Evolutionary conservation across 257 asterid species (phyloP).

Genomic region (Capsicum pubescens): DNA sequence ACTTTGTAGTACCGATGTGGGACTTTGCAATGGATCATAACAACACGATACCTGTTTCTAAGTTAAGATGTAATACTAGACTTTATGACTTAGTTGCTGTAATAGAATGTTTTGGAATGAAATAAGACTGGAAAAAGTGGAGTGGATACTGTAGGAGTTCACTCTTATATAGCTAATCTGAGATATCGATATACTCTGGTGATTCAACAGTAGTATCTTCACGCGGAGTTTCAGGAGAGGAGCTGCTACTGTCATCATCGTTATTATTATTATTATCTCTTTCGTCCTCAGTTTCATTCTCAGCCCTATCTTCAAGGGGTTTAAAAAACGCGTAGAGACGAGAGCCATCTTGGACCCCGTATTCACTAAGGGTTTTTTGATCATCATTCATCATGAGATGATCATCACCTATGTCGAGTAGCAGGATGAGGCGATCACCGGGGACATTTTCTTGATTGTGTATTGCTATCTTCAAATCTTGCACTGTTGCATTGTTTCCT

Average conservation of each 20-base stretch:
- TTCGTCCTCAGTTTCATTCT: background rate
- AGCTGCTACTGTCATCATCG: background rate
- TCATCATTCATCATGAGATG: slow-evolving; percentile 39
- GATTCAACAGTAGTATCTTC: slow-evolving; percentile 25
- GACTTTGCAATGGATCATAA: too few relatives aligned
- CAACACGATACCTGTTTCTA: background rate
- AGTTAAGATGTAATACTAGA: background rate
- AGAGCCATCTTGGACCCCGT: slow-evolving; percentile 63
- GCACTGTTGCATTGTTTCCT: slow-evolving; percentile 53
- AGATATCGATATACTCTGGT: background rate
- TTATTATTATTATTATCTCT: background rate
- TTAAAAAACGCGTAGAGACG: slow-evolving; percentile 55
- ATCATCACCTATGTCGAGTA: slow-evolving; percentile 39
- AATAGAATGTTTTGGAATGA: slow-evolving; percentile 4
- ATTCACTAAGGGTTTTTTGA: slow-evolving; percentile 47
- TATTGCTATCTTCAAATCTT: slow-evolving; percentile 59
- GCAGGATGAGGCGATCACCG: slow-evolving; percentile 51
- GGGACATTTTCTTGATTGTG: slow-evolving; percentile 63
- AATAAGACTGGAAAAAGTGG: slow-evolving; percentile 18
- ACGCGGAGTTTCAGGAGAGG: background rate
- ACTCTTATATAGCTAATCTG: slow-evolving; percentile 8
- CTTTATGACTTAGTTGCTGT: slow-evolving; percentile 6
- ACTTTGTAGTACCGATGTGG: too few relatives aligned
- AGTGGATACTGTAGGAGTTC: background rate
- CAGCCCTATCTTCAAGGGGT: slow-evolving; percentile 24